Base-by-base conservation (phyloP, 768 basidiomycete genomes). In the Leccinum pellstonianum region DNA sequence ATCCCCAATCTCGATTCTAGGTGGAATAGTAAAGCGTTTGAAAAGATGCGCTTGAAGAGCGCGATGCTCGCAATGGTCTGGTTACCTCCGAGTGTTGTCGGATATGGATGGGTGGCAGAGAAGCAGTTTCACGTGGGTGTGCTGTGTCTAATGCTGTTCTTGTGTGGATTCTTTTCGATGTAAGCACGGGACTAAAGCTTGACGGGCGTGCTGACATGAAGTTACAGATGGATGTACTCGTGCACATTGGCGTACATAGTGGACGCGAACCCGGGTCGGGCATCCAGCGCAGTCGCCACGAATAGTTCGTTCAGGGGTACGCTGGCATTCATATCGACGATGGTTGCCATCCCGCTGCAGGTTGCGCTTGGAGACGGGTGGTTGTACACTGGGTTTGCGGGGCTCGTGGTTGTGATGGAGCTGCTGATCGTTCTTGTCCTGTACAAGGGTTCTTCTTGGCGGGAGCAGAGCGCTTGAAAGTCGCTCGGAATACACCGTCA, bases 161-260 rank as follows among this genome's bases (percentile, higher is more conserved):
- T 86, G 38, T 77, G 81, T 17, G 94, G 93, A 14, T 88, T 92
- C 67, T 83, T 87, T 61, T 80, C 84, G 8, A 86, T 91, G 91
- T 92, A 61, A 69, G 86, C 23, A 52, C 27, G 43, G 12, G 33
- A 47, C 33, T 29, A 23, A 31, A 29, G 10, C 15, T 52, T 54
- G 21, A 25, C 54, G 31, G 19, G 21, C 25, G 23, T 56, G 41
- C 59, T 59, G 56, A 59, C 35, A 43, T 46, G 19, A 21, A 46
- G 27, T 56, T 58, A 3, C 60, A 85, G 82, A 65, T 79, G 79
- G 73, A 83, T 86, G 52, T 88, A 90, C 68, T 75, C 85, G 15
- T 84, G 85, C 53, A 87, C 89, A 0, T 74, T 95, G 31, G 88
- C 93, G 0, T 95, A 94, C 66, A 79, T 95, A 35, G 91, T 95